These are phyloP conservation scores for Ogataea philodendri DNA, from an alignment of 805 yeast species.

Conservation along the genomic window DNA sequence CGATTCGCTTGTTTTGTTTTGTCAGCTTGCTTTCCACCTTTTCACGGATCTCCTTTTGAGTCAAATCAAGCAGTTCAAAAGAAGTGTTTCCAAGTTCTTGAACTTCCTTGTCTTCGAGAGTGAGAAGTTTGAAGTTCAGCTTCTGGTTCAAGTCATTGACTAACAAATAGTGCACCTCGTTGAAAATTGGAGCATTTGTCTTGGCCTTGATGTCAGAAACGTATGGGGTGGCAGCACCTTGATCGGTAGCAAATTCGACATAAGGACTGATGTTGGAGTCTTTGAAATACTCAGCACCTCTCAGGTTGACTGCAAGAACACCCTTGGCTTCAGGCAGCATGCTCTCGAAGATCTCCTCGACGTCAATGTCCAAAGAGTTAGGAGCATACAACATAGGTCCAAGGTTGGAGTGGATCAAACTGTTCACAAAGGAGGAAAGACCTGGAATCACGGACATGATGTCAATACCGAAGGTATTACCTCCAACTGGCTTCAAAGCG, in stretches of 20 bases:
- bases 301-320: conserved; percentile 60
- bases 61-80: conserved; percentile 56
- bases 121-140: conserved; percentile 51
- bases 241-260: conserved; percentile 37
- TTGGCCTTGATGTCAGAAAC: conserved; percentile 58
- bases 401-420: conserved; percentile 63
- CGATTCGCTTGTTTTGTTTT: conserved; percentile 54
- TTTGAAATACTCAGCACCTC: conserved; percentile 50
- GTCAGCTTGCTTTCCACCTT: conserved; percentile 43
- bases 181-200: conserved; percentile 59
- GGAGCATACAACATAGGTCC: conserved; percentile 84
- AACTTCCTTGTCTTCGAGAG: conserved; percentile 59
- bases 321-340: conserved; percentile 69
- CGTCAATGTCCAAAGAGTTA: conserved; percentile 71
- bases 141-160: conserved; percentile 56
- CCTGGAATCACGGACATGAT: conserved; percentile 85
- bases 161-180: conserved; percentile 62
- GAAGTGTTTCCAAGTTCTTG: conserved; percentile 47
- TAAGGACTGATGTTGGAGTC: conserved; percentile 49
- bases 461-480: conserved; percentile 83
- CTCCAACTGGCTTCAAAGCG: conserved; percentile 82
- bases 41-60: conserved; percentile 51
- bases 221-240: conserved; percentile 24
- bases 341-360: conserved; percentile 65
- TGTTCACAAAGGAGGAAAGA: conserved; percentile 66